Conservation (phyloP, 164 flowering plant genomes). For the Umbilicus rupestris region DNA sequence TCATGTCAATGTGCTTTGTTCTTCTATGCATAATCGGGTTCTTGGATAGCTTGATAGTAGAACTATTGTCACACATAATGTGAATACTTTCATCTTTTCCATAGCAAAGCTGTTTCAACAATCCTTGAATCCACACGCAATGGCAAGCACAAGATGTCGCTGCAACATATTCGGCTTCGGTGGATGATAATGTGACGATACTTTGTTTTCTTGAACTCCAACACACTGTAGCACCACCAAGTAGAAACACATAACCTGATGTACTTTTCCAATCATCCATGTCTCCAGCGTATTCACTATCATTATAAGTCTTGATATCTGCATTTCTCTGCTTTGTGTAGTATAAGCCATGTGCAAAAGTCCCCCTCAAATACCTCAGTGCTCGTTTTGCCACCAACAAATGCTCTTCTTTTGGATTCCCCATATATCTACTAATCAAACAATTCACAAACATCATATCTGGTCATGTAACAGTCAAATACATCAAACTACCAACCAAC, state of each 20-base stretch:
- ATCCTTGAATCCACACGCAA: neutral
- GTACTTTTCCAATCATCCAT: slow-evolving; percentile 3
- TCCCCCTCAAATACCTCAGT: neutral
- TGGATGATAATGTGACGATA: no score
- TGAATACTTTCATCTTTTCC: neutral
- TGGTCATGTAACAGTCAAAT: neutral
- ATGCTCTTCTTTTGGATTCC: neutral
- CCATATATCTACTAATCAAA: neutral
- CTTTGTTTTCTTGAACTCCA: neutral
- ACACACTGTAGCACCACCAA: neutral
- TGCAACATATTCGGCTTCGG: no score
- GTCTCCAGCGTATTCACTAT: neutral
- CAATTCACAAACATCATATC: neutral
- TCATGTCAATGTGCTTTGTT: neutral
- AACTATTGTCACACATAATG: neutral
- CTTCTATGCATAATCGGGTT: neutral
- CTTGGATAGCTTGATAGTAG: neutral
- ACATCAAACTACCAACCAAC: neutral
- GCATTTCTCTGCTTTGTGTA: neutral
- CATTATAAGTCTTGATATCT: neutral
- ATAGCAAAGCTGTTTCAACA: neutral
- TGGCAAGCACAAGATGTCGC: no score
- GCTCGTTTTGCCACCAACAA: neutral
- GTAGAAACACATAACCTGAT: neutral
- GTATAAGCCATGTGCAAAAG: neutral